Base-by-base conservation (phyloP, 2,329 filamentous ascomycete species). In the Phyllosticta paracitricarpa region DNA sequence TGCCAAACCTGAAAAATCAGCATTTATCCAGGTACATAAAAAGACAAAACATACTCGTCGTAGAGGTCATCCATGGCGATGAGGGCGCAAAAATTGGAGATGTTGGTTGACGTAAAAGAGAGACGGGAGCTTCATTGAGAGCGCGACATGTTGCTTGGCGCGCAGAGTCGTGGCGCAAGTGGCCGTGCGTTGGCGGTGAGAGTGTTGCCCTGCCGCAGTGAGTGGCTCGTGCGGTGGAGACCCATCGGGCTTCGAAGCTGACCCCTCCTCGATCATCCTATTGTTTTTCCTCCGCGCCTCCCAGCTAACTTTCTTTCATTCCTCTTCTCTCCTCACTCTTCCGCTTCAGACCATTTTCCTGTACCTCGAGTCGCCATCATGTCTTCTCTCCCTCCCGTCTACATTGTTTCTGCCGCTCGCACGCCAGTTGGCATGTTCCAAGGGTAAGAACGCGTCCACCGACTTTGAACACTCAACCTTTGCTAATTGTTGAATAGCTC, bases 361-460 rank as follows among this genome's bases (percentile, higher is more conserved):
- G 26, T n/a, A 19, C 6, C 22, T n/a, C 51, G 26, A 51, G 22
- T 52, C 30, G 22, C 28, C 60, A 62, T 10, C 26, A 95, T 95
- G 89, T 82, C 90, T 73, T 84, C 84, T 68, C 84, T 92, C 66
- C 88, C 91, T 67, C 83, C 91, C 63, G 93, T 99, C 67, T 99
- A 99, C 80, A 97, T 99, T 72, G 91, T 97, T 72, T 94, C 94
- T 63, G 88, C 87, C 66, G 89, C 86, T 71, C 86, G 92, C 77
- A 99, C 94, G 66, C 94, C 94, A 59, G 83, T 96, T 66, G 94
- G 94, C 70, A 92, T 89, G 67, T 99, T 99, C 79, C 84, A 96
- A 71, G 94, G 94, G 91, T 96, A 78, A 75, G 82, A 71, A 65
- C 62, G 61, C 54, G 12, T 54, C 55, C 30, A 48, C 58, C 54